Evolutionary conservation across 768 basidiomycete genomes (phyloP).

Genomic region (Agrocybe pediades): DNA sequence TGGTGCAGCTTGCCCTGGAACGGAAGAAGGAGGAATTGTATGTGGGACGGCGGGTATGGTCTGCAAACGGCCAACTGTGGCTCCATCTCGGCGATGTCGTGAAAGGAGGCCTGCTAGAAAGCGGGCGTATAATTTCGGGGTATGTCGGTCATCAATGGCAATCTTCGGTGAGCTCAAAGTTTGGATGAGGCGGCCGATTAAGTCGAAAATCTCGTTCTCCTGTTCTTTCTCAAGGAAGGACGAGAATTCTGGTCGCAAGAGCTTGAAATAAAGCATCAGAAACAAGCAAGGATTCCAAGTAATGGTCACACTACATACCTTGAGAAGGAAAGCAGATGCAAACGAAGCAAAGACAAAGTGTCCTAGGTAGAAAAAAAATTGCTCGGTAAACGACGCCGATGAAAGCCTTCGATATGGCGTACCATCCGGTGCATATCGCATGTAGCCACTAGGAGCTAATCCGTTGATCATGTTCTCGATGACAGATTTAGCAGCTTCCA

Average conservation of each 20-base stretch:
- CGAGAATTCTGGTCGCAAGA: slow-evolving; percentile 76
- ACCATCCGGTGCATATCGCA: slow-evolving; percentile 82
- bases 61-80: slow-evolving; percentile 56
- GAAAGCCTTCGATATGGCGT: slow-evolving; percentile 17
- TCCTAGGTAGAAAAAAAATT: slow-evolving; percentile 34
- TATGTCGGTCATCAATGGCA: slow-evolving; percentile 81
- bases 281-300: not conserved
- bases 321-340: slow-evolving; percentile 81
- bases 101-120: slow-evolving; percentile 76
- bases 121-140: slow-evolving; percentile 77
- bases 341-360: slow-evolving; percentile 82
- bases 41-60: slow-evolving; percentile 48
- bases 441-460: slow-evolving; percentile 70
- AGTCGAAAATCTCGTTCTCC: slow-evolving; percentile 70
- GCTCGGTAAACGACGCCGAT: not conserved
- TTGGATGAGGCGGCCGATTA: slow-evolving; percentile 73
- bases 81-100: slow-evolving; percentile 68
- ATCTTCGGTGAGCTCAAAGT: slow-evolving; percentile 71
- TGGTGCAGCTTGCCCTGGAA: slow-evolving; percentile 3
- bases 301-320: slow-evolving; percentile 39
- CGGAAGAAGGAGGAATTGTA: slow-evolving; percentile 14
- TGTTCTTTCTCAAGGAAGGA: slow-evolving; percentile 59
- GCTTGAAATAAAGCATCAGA: slow-evolving; percentile 34
- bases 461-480: slow-evolving; percentile 65
- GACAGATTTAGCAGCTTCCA: slow-evolving; percentile 69